Base-by-base conservation (phyloP, 192 early-diverging fungal species). In the Kappamyces sp. region DNA sequence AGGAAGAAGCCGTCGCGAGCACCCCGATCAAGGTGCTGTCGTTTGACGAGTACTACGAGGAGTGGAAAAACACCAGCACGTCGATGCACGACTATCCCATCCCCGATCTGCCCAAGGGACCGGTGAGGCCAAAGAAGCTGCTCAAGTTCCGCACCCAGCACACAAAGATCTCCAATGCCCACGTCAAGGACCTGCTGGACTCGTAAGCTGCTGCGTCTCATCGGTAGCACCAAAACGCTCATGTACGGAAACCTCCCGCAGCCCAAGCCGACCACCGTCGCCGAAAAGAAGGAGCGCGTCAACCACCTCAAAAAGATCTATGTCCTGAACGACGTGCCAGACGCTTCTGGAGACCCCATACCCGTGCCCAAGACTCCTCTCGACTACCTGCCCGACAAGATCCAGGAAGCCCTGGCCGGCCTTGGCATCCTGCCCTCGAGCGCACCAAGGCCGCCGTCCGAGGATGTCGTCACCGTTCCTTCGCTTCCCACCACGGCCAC, bases 11-110 rank as follows among this genome's bases (percentile, higher is more conserved):
- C 43, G 7, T 29, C 4, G 37, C 46, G 30, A 71, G 70, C 53
- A 45, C 65, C 9, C 48, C 37, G 2, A 36, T 65, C 15, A 34
- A 53, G 22, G 60, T 54, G 15, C 50, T 77, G 3, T 65, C 66
- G n/a, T 80, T 80, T 58, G 72, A 76, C 49, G 66, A 72, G 9
- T 80, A 80, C 46, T 65, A 77, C 49, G 62, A 67, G 9, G 42
- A 54, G 22, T 80, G 78, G 78, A 77, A 67, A 53, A 41, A 33
- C 11, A 38, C 71, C 7, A 74, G 72, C 1, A 80, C 78, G 0
- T 68, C 72, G 2, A 4, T 77, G 14, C 74, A 71, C 11, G 5
- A 29, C 8, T 47, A 67, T 22, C 9, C 41, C 34, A 22, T 9
- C 43, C 29, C 31, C 4, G 37, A n/a, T 49, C 22, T 38, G 35